Evolutionary conservation across 116 monocot genomes (phyloP), one percentile per base, ranked within the genome.

Genomic region (Papilionanthe hybrid): DNA sequence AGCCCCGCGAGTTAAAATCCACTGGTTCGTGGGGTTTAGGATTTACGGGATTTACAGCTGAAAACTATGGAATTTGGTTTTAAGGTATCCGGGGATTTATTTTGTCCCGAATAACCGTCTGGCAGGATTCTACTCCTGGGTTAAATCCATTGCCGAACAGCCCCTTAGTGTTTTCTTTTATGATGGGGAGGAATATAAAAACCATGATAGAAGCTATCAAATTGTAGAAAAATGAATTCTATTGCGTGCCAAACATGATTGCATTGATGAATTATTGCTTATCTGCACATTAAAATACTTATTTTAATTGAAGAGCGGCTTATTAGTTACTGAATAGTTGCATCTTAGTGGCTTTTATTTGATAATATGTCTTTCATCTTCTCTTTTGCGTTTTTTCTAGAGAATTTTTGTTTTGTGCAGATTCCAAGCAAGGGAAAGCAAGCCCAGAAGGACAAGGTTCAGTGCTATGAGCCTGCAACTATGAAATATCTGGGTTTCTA

Each of bases 401-500:
- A 37, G 0, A 18, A 17, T 72, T 78, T 20, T 13, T 30, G 0
- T 75, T 15, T 13, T 48, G 49, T 84, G 82, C 75, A 98, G 98
- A 91, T 98, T 81, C 97, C 97, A 13, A 90, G 94, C 27, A 98
- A 91, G 86, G 98, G 93, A 44, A 92, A 84, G 72, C 42, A 78
- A 49, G 79, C 78, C 9, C 93, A 92, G 83, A 89, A 80, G 5
- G 98, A 98, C 83, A 94, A 91, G 86, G 94, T 98, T 47, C 98
- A 87, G 53, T 98, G 98, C 79, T 98, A 94, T 48, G 94, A 98
- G 82, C 98, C 98, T 19, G 93, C 94, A 4, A 98, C 94, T 0
- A 94, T 94, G 98, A 98, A 89, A 83, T 98, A 93, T 81, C 53
- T 98, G 78, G 98, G 98, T 32, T 90, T 44, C 72, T 98, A 91